Base-by-base conservation (phyloP, 2,329 filamentous ascomycete species). In the Harringtonia lauricola region DNA sequence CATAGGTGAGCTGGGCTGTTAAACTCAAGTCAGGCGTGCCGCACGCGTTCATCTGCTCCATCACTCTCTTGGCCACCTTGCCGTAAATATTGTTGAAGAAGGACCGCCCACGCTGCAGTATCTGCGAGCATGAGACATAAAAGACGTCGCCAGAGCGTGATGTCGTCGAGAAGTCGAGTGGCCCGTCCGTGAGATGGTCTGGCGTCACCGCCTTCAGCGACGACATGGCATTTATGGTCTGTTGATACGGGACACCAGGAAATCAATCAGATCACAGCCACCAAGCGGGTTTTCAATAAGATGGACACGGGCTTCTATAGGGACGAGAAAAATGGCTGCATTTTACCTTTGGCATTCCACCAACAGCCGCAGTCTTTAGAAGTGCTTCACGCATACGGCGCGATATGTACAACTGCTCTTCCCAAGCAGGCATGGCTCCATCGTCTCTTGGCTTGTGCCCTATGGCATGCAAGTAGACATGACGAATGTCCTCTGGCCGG, bases 331-430 rank as follows among this genome's bases (percentile, higher is more conserved):
- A n/a, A n/a, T n/a, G n/a, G n/a, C n/a, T n/a, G n/a, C n/a, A n/a
- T n/a, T n/a, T n/a, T 57, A 72, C 70, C 64, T 69, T 73, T 8
- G 71, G 70, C 39, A 74, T 52, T 1, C 71, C 70, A 15, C 64
- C 64, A 35, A 74, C 62, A 2, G 67, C 63, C 13, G 65, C 62
- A 8, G 62, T 60, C 51, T 74, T 74, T 28, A 74, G 55, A 24
- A 74, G 54, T 2, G 67, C 67, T 53, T 75, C 70, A 19, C 71
- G 57, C 47, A 71, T 64, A 36, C 67, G 62, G 36, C 68, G 58
- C 3, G 63, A 60, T 39, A 73, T 65, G n/a, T 48, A 48, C 42
- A 70, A 55, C 43, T 66, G 60, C 45, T 68, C 64, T 14, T 63
- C 59, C 10, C 52, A 43, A 39, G 41, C 54, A 34, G 47, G 55